Conservation (phyloP, 2,329 filamentous ascomycete genomes). For the Teratosphaeria nubilosa region DNA sequence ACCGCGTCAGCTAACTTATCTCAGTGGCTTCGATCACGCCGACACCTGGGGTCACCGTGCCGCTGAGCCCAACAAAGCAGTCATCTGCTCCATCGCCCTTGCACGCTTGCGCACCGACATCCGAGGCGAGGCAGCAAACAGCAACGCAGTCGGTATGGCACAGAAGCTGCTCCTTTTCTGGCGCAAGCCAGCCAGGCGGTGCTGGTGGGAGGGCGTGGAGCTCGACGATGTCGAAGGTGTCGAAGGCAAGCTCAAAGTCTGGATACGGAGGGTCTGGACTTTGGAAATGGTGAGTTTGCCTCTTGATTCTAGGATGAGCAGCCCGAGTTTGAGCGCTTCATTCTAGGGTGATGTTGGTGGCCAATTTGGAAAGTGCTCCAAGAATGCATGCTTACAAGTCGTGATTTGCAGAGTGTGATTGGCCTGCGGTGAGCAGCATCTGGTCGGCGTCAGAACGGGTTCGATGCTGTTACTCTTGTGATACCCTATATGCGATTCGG, state of each 20-base stretch:
- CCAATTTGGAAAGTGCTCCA: background rate
- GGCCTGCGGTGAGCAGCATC: constrained; percentile 15
- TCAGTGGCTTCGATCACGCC: constrained; percentile 89
- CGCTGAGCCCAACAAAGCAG: constrained; percentile 95
- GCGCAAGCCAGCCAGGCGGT: constrained; percentile 89
- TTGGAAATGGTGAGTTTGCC: constrained; percentile 66
- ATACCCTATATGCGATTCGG: background rate
- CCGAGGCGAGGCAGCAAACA: constrained; percentile 59
- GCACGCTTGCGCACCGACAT: constrained; percentile 80
- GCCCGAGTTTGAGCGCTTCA: background rate
- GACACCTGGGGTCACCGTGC: constrained; percentile 93
- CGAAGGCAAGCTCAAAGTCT: constrained; percentile 87
- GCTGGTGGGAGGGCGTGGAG: constrained; percentile 99
- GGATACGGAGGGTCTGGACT: constrained; percentile 97
- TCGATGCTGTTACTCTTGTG: background rate
- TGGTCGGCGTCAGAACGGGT: background rate
- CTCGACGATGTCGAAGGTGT: constrained; percentile 82
- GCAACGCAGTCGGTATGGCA: constrained; percentile 84
- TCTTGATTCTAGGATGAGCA: background rate
- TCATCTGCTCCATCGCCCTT: constrained; percentile 91
- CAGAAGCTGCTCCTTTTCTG: constrained; percentile 97
- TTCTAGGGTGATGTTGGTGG: background rate
- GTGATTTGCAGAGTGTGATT: constrained; percentile 19
- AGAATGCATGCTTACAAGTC: background rate
- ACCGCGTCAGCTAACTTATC: constrained; percentile 1